phyloP scores from a whole-genome alignment of 805 yeast genomes.

The Barnettozyma wickerhamii region DNA sequence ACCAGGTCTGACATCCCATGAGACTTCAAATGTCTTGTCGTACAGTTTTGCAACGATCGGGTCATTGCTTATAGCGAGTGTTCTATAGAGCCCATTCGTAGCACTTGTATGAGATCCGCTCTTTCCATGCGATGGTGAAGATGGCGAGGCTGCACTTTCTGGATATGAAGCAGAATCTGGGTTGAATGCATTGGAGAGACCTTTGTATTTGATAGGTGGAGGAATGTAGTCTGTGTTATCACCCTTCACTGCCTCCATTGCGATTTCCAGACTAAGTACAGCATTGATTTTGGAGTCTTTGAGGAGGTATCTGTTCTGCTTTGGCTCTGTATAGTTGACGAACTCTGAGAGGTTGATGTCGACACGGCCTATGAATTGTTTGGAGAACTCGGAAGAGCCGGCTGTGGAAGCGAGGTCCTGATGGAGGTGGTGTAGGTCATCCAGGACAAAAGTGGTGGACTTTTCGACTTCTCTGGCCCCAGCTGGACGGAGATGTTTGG shows the following conservation, averaged over 20 bases:
- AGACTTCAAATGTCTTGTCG: conserved; percentile 49
- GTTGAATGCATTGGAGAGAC: conserved; percentile 40
- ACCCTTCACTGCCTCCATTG: conserved; percentile 42
- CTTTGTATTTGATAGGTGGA: conserved; percentile 41
- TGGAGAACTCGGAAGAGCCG: conserved; percentile 15
- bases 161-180: conserved; percentile 13
- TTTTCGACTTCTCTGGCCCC: neutral
- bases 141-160: conserved; percentile 10
- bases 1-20: conserved; percentile 56
- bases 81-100: conserved; percentile 7
- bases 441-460: neutral
- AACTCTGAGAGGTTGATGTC: conserved; percentile 71
- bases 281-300: conserved; percentile 81
- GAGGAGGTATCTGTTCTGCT: conserved; percentile 54
- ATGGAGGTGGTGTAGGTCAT: neutral
- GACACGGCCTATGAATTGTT: conserved; percentile 58
- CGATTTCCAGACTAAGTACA: conserved; percentile 59
- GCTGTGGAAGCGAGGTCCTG: neutral
- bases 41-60: conserved; percentile 49
- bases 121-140: conserved; percentile 1
- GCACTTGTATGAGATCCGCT: conserved; percentile 1
- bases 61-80: conserved; percentile 30
- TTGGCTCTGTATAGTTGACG: conserved; percentile 34
- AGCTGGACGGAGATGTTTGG: neutral
- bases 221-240: conserved; percentile 37